Conservation (phyloP, 208 protist genomes). For the Leishmania mexicana region DNA sequence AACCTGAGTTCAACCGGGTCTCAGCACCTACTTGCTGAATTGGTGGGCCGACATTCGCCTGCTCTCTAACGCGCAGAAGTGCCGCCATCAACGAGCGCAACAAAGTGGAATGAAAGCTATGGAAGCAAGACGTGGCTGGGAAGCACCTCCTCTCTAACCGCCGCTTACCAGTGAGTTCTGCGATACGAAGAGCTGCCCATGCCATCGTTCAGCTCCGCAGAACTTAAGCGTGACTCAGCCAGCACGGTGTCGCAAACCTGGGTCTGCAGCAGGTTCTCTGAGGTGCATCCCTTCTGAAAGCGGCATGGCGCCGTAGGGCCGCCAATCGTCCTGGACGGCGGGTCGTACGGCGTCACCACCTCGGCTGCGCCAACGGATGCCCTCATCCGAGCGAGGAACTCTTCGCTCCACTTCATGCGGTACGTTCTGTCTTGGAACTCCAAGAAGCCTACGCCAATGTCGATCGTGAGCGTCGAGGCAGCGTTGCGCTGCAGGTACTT, state of each 20-base stretch:
- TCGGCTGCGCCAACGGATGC: conserved; percentile 35
- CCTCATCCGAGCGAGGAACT: conserved; percentile 52
- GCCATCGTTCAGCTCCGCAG: conserved; percentile 72
- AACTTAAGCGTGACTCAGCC: conserved; percentile 57
- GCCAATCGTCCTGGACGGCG: conserved; percentile 64
- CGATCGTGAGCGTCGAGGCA: conserved; percentile 58
- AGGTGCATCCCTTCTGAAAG: conserved; percentile 53
- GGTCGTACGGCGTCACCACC: conserved; percentile 61
- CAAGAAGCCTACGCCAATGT: conserved; percentile 68
- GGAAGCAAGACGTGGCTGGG: neutral
- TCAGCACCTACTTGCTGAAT: neutral
- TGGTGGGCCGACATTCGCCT: neutral
- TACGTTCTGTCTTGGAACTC: conserved; percentile 76
- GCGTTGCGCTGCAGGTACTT: conserved; percentile 81
- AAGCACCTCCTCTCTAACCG: too few species aligned
- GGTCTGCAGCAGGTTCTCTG: conserved; percentile 35
- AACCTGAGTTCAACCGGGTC: neutral
- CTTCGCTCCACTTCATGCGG: conserved; percentile 73
- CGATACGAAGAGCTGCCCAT: conserved; percentile 63
- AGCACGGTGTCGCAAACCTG: conserved; percentile 47
- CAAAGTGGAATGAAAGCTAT: neutral
- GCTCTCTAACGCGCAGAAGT: neutral
- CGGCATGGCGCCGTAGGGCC: conserved; percentile 57
- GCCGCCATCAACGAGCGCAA: neutral
- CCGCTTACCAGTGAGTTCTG: conserved; percentile 54